Conservation (phyloP, 116 monocot species). For the Posidonia oceanica region DNA sequence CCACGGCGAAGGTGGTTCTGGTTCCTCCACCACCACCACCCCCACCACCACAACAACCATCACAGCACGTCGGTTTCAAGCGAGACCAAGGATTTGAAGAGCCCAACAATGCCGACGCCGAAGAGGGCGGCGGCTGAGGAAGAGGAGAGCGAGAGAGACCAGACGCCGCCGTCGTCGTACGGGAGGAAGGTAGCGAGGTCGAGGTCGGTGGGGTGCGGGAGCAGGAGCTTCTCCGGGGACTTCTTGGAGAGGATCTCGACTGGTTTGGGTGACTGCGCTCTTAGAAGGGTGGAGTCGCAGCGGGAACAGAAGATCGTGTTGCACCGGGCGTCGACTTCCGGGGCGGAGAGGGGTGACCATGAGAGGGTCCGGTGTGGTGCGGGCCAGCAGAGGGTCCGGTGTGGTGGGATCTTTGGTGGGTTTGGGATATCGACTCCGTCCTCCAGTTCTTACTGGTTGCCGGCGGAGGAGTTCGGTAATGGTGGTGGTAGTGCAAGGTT, state of each 20-base stretch:
- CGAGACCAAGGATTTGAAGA: neutral
- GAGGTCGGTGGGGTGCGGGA: slow-evolving; percentile 88
- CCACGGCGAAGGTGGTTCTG: slow-evolving; percentile 85
- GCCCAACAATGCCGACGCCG: neutral
- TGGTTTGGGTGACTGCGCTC: slow-evolving; percentile 71
- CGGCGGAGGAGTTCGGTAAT: slow-evolving; percentile 16
- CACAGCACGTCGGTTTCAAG: neutral
- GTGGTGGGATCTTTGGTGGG: slow-evolving; percentile 66
- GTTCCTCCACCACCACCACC: slow-evolving; percentile 50
- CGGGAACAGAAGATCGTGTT: slow-evolving; percentile 31
- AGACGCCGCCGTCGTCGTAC: slow-evolving; percentile 30
- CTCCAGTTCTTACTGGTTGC: slow-evolving; percentile 37
- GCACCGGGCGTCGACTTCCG: slow-evolving; percentile 12
- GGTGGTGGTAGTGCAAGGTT: neutral
- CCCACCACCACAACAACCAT: slow-evolving; percentile 19
- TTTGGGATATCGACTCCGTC: slow-evolving; percentile 22
- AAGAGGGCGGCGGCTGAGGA: neutral
- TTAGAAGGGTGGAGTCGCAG: slow-evolving; percentile 78
- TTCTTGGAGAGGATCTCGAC: slow-evolving; percentile 85
- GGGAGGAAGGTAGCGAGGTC: slow-evolving; percentile 76
- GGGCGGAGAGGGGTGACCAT: slow-evolving; percentile 8
- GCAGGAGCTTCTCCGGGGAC: slow-evolving; percentile 87
- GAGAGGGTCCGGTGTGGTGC: slow-evolving; percentile 9
- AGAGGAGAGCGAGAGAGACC: slow-evolving; percentile 2
- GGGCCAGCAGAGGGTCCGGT: slow-evolving; percentile 47